phyloP scores from a whole-genome alignment of 495 filamentous ascomycete genomes.

The Cercophora newfieldiana region DNA sequence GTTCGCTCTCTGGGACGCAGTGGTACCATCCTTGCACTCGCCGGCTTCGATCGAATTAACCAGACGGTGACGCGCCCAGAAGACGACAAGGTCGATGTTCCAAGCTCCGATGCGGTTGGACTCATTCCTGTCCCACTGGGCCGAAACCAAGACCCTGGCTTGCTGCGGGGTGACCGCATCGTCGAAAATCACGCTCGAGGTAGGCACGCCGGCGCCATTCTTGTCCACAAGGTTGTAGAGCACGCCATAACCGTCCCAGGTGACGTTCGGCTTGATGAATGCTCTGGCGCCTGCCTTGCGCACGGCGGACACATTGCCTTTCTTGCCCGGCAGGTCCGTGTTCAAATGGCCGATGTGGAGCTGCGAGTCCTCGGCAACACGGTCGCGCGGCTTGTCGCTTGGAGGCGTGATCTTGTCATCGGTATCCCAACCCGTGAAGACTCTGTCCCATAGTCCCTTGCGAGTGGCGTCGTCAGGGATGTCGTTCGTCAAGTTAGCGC shows the following conservation, averaged over 20 bases:
- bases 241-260: conserved; percentile 5
- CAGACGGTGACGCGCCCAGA: conserved; percentile 11
- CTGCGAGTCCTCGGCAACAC: conserved; percentile 2
- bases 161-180: conserved; percentile 11
- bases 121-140: conserved; percentile 10
- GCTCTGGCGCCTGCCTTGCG: conserved; percentile 9
- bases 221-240: conserved; percentile 13
- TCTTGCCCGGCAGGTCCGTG: conserved; percentile 6
- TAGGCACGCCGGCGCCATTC: conserved; percentile 5
- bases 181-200: conserved; percentile 5
- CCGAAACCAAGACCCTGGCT: conserved; percentile 7
- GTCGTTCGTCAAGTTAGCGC: conserved; percentile 6
- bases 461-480: neutral
- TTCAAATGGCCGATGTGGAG: conserved; percentile 2
- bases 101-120: conserved; percentile 7
- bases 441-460: conserved; percentile 8
- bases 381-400: neutral
- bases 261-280: conserved; percentile 14
- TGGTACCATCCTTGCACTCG: conserved; percentile 3
- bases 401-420: neutral
- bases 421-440: conserved; percentile 6
- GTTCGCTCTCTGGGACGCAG: conserved; percentile 10
- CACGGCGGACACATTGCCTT: conserved; percentile 7
- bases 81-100: conserved; percentile 13
- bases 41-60: conserved; percentile 9